Conservation (phyloP, 306 rosid species). For the Begonia fuchsioides region DNA sequence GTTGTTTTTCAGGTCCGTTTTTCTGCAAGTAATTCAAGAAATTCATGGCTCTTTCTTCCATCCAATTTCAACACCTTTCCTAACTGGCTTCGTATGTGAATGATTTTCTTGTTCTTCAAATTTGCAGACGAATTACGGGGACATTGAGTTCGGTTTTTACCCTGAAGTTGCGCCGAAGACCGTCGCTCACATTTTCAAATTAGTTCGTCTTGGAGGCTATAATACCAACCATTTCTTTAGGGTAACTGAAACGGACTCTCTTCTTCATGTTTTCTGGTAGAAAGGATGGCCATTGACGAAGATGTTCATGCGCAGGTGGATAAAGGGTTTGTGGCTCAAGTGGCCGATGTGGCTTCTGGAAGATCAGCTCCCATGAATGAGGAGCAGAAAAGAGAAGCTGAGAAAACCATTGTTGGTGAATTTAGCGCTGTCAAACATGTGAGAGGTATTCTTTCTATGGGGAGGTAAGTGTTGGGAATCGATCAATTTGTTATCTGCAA, state of each 20-base stretch:
- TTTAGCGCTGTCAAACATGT: slow-evolving; percentile 81
- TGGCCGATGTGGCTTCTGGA: slow-evolving; percentile 63
- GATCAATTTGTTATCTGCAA: no score
- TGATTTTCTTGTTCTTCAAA: neutral
- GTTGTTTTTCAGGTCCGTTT: slow-evolving; percentile 12
- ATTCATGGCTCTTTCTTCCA: neutral
- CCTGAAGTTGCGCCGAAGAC: slow-evolving; percentile 83
- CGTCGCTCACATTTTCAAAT: slow-evolving; percentile 84
- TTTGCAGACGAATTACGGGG: slow-evolving; percentile 76
- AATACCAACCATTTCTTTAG: slow-evolving; percentile 85
- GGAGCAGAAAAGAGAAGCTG: slow-evolving; percentile 53
- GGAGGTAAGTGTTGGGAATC: no score
- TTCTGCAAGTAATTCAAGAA: no score
- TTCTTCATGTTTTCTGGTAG: slow-evolving; percentile 1
- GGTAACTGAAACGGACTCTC: slow-evolving; percentile 24
- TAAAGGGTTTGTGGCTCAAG: slow-evolving; percentile 94
- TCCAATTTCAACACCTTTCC: neutral
- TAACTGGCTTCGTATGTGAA: neutral
- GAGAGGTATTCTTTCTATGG: slow-evolving; percentile 95
- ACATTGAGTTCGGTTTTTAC: slow-evolving; percentile 88
- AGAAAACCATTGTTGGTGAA: slow-evolving; percentile 69
- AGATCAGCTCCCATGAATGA: slow-evolving; percentile 84
- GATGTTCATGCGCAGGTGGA: slow-evolving; percentile 47
- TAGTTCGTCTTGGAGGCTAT: slow-evolving; percentile 81
- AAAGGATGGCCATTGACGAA: slow-evolving; percentile 8